Evolutionary conservation across 306 rosid genomes (phyloP).

Genomic region (Senna tora): DNA sequence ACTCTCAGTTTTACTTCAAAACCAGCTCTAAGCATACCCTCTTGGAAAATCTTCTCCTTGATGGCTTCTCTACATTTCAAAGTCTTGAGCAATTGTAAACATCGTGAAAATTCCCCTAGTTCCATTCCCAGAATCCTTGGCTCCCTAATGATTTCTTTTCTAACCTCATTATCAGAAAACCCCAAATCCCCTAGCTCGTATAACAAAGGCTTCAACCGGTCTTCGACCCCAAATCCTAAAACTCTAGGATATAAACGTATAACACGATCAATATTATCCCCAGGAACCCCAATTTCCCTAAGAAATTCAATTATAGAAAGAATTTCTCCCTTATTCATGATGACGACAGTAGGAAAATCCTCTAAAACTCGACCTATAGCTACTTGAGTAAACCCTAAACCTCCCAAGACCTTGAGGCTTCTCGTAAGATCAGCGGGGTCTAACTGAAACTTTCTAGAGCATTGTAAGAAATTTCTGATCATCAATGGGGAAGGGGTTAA

Average conservation of each 20-base stretch:
- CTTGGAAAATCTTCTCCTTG: conserved; percentile 52
- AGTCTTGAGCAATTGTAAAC: conserved; percentile 58
- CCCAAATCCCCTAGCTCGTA: conserved; percentile 61
- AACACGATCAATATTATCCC: conserved; percentile 49
- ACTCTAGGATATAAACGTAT: conserved; percentile 56
- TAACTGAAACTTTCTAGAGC: conserved; percentile 52
- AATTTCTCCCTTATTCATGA: conserved; percentile 48
- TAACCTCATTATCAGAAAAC: conserved; percentile 52
- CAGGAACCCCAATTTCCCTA: conserved; percentile 46
- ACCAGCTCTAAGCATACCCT: conserved; percentile 68
- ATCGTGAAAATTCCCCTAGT: conserved; percentile 68
- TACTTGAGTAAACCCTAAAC: conserved; percentile 56
- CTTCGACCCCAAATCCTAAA: conserved; percentile 65
- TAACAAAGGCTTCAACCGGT: conserved; percentile 62
- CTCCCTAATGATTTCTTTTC: conserved; percentile 57
- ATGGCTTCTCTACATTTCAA: conserved; percentile 67
- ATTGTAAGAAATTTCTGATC: conserved; percentile 54
- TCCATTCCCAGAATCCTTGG: conserved; percentile 72
- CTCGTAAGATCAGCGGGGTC: conserved; percentile 41
- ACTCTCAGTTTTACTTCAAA: conserved; percentile 74
- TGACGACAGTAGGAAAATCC: conserved; percentile 52
- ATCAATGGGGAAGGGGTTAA: conserved; percentile 43
- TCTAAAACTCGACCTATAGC: conserved; percentile 61
- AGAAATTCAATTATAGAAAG: conserved; percentile 48
- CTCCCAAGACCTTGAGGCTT: conserved; percentile 45